Percentiles rank a stretch among this genome's conserved stretches.
Evolutionary conservation across 495 filamentous ascomycete species (phyloP).

Genomic region (Cercophora sp.): DNA sequence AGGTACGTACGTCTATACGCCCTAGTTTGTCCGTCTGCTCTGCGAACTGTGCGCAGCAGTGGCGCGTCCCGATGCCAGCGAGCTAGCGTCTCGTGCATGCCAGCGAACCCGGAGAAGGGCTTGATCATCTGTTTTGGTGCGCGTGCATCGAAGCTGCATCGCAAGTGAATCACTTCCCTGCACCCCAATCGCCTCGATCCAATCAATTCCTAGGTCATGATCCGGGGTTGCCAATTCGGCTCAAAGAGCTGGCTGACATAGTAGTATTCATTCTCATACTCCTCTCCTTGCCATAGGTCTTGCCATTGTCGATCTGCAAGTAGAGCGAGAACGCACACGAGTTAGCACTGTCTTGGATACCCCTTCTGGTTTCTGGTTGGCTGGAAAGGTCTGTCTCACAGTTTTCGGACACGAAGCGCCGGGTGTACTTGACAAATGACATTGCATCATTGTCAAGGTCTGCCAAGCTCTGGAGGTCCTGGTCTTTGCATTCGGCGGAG

Average conservation of each 20-base stretch:
- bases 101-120: background rate
- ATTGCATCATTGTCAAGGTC: slow-evolving; percentile 40
- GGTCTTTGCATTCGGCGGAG: slow-evolving; percentile 45
- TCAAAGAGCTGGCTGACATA: slow-evolving; percentile 52
- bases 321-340: background rate
- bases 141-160: slow-evolving; percentile 13
- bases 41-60: no score
- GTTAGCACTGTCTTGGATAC: slow-evolving; percentile 9
- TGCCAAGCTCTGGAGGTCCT: slow-evolving; percentile 42
- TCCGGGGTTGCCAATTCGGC: slow-evolving; percentile 45
- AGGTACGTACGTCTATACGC: no score
- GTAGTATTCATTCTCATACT: slow-evolving; percentile 47
- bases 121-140: slow-evolving; percentile 11
- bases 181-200: no score
- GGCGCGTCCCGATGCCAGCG: no score
- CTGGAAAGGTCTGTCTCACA: no score
- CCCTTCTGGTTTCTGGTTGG: background rate
- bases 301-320: slow-evolving; percentile 38
- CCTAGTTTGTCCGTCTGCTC: no score
- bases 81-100: no score
- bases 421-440: slow-evolving; percentile 37
- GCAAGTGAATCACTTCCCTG: background rate
- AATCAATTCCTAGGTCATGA: slow-evolving; percentile 36
- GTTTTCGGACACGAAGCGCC: slow-evolving; percentile 29
- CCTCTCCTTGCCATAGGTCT: slow-evolving; percentile 29